Evolutionary conservation across 345 rosid species (phyloP).

Genomic region (Brassica nigra): DNA sequence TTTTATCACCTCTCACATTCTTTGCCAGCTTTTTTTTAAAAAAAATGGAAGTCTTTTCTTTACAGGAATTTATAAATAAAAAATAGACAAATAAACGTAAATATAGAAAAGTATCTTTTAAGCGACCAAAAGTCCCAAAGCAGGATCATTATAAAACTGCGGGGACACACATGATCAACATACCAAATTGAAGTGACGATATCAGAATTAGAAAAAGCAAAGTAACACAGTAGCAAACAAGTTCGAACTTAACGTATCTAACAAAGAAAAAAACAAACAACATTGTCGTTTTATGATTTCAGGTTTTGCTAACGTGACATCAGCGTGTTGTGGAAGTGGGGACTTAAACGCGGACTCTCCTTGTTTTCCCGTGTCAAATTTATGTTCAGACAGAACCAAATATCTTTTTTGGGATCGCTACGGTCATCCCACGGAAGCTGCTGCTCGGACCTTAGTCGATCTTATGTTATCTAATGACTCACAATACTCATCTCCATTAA

Average conservation of each 20-base stretch:
- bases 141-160: neutral
- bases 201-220: neutral
- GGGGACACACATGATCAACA: neutral
- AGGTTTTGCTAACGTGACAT: constrained; percentile 63
- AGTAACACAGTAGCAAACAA: neutral
- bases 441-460: constrained; percentile 52
- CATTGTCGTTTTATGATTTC: constrained; percentile 17
- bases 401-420: constrained; percentile 78
- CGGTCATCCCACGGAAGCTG: constrained; percentile 71
- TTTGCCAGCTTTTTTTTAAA: neutral
- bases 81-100: neutral
- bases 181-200: neutral
- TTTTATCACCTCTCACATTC: too few species aligned
- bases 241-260: neutral
- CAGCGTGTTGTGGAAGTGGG: constrained; percentile 85
- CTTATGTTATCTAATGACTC: constrained; percentile 48
- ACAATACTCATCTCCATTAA: constrained; percentile 50
- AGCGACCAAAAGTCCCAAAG: neutral
- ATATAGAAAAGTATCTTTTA: neutral
- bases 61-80: too few species aligned
- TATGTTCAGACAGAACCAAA: constrained; percentile 62
- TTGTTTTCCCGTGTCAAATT: constrained; percentile 56
- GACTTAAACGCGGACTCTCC: constrained; percentile 52
- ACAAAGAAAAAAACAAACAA: neutral
- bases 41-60: neutral